Base-by-base conservation (phyloP, 2,329 filamentous ascomycete species). In the Venturiaceae sp. region DNA sequence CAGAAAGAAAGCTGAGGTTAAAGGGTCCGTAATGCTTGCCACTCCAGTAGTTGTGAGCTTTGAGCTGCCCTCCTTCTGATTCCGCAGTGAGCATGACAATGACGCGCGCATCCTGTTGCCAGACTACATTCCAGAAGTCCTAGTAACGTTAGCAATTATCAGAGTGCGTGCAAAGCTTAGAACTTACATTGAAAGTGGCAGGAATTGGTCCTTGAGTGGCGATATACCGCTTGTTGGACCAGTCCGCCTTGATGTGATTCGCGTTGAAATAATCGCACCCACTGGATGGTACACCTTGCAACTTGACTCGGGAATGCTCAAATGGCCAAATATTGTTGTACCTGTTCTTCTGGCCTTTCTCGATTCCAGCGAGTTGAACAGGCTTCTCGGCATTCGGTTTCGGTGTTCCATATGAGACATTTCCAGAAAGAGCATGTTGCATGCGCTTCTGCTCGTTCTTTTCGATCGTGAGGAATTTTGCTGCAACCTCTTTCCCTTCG, bases 281-380 rank as follows among this genome's bases (percentile, higher is more conserved):
- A 13, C 85, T 86, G 1, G 80, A 75, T 0, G 81, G 75, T 36
- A 86, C 83, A 44, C 83, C 83, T 63, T 88, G 80, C 52, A 99
- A 74, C 63, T 83, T 90, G 57, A 99, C 94, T 60, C 94, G 80
- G 2, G 90, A 86, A 71, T 99, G 94, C 67, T 97, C 92, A 69
- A 95, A 99, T 0, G 94, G 94, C 74, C 95, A 86, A 58, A 97
- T 96, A 65, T 96, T 95, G 75, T 96, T 97, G 76, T 99, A 99
- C 8, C 94, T 83, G 66, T 99, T 99, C 76, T 97, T 97, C 19
- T 80, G 84, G 7, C 94, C 94, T 71, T 96, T 94, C 67, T 99
- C 94, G 32, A 99, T 88, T 7, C 94, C 94, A 0, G 89, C 94
- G 55, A 99, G 84, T 65, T 90, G 87, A 7, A 95, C 82, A 23